These are phyloP conservation scores for Phytopythium aichiense DNA, from an alignment of 352 stramenopile species.

Conservation along the genomic window DNA sequence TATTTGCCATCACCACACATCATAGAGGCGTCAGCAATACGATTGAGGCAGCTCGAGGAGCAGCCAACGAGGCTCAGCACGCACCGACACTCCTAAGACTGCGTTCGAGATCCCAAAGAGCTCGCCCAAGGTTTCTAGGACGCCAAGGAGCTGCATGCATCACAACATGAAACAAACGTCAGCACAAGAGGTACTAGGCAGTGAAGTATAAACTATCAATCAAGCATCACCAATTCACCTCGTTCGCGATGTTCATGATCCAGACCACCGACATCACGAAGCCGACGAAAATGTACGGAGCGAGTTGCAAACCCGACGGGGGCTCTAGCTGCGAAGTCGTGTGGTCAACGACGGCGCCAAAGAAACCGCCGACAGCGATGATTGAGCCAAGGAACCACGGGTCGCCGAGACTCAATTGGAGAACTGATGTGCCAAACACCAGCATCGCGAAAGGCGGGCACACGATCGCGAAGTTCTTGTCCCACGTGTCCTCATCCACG, in stretches of 20 bases:
- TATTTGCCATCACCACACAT: constrained; percentile 10
- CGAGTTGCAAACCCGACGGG: constrained; percentile 39
- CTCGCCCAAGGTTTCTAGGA: constrained; percentile 67
- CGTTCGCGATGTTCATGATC: constrained; percentile 85
- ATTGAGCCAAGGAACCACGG: constrained; percentile 41
- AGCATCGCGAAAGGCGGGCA: constrained; percentile 63
- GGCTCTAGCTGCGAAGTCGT: constrained; percentile 38
- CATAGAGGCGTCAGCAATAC: constrained; percentile 7
- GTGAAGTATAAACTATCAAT: background rate
- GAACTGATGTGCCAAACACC: constrained; percentile 46
- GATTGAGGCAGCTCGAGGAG: background rate
- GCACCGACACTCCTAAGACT: constrained; percentile 72
- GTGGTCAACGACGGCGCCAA: constrained; percentile 43
- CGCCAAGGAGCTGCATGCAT: constrained; percentile 34
- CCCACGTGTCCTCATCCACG: constrained; percentile 77
- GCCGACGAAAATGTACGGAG: constrained; percentile 61
- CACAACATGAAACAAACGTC: background rate
- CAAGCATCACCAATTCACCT: constrained; percentile 20
- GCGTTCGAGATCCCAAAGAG: constrained; percentile 76
- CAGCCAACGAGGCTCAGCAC: constrained; percentile 6
- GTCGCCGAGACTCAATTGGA: constrained; percentile 45
- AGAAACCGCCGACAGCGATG: constrained; percentile 32
- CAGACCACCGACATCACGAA: constrained; percentile 85
- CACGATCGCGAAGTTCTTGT: constrained; percentile 66
- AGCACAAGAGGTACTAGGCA: background rate